Evolutionary conservation across 2,329 filamentous ascomycete genomes (phyloP).

Genomic region (Diplodia sapinea): DNA sequence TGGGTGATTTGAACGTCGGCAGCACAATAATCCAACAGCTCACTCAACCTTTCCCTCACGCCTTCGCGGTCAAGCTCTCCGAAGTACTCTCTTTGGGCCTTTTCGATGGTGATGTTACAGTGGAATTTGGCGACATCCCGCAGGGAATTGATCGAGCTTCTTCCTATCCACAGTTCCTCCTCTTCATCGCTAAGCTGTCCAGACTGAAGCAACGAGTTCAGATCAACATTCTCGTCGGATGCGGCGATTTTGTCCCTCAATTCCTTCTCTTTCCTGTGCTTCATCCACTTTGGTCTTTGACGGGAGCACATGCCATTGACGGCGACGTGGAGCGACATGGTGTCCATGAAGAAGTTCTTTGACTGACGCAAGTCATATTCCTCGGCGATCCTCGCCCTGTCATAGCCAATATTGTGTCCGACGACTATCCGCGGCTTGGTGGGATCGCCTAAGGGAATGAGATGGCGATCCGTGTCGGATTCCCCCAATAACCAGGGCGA

Average conservation of each 20-base stretch:
- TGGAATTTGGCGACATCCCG: constrained; percentile 97
- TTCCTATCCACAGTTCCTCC: constrained; percentile 92
- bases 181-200: constrained; percentile 77
- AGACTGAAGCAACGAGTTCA: constrained; percentile 73
- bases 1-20: constrained; percentile 94
- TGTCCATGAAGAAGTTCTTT: constrained; percentile 87
- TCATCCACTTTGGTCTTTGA: constrained; percentile 97
- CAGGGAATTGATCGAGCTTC: constrained; percentile 93
- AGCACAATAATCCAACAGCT: constrained; percentile 91
- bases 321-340: constrained; percentile 97
- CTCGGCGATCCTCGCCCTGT: constrained; percentile 84
- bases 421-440: constrained; percentile 76
- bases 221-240: constrained; percentile 71
- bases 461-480: constrained; percentile 74
- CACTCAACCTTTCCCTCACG: constrained; percentile 73
- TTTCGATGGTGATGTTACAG: constrained; percentile 89
- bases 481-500: constrained; percentile 94
- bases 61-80: constrained; percentile 77
- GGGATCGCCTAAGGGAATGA: constrained; percentile 86
- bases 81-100: constrained; percentile 84
- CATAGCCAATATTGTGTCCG: constrained; percentile 95
- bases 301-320: constrained; percentile 99
- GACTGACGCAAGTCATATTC: constrained; percentile 87
- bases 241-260: constrained; percentile 77
- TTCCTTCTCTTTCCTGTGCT: constrained; percentile 88